These are phyloP conservation scores for Chrysosporium queenslandicum DNA, from an alignment of 2,329 filamentous ascomycete species.

Conservation along the genomic window DNA sequence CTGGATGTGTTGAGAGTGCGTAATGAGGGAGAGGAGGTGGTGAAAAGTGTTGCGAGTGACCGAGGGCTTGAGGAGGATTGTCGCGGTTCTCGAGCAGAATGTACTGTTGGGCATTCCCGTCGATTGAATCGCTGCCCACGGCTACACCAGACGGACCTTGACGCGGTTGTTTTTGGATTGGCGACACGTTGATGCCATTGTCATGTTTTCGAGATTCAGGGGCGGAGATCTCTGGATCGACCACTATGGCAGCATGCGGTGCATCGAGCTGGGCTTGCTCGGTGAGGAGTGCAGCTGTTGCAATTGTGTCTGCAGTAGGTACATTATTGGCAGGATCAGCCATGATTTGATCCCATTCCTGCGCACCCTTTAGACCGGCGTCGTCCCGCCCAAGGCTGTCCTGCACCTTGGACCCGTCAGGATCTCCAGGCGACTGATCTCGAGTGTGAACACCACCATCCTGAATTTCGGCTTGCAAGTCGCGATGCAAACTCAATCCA, in stretches of 20 bases:
- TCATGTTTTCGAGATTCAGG: background rate
- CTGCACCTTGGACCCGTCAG: background rate
- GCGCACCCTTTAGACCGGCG: background rate
- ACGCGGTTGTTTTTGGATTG: background rate
- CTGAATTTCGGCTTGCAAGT: background rate
- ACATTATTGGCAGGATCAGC: background rate
- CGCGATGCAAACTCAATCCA: background rate
- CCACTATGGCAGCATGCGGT: background rate
- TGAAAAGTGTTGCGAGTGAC: background rate
- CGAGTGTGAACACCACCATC: background rate
- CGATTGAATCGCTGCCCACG: background rate
- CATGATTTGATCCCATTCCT: conserved; percentile 8
- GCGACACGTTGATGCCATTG: background rate
- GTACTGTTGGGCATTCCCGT: background rate
- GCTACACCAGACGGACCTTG: background rate
- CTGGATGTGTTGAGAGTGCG: background rate
- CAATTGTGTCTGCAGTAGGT: background rate
- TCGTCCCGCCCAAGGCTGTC: background rate
- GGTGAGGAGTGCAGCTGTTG: background rate
- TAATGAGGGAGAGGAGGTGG: background rate
- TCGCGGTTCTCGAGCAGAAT: background rate
- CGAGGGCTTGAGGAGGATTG: background rate
- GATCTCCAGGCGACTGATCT: background rate
- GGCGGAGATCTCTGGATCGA: conserved; percentile 4
- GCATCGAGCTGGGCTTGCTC: background rate